Conservation (phyloP, 345 rosid species). For the Boechera retrofracta region DNA sequence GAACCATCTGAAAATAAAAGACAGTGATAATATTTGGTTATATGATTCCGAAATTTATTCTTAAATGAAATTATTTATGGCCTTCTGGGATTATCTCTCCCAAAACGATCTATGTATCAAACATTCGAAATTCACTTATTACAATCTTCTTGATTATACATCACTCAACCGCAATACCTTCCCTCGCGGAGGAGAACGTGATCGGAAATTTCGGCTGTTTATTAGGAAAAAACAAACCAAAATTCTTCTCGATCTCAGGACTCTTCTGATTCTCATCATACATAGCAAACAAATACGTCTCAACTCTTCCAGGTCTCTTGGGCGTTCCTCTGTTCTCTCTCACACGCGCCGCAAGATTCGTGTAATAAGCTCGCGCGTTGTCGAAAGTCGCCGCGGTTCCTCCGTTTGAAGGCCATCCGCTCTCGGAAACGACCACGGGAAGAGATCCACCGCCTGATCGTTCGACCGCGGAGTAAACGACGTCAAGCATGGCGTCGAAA, state of each 20-base stretch:
- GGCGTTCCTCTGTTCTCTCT: slow-evolving; percentile 47
- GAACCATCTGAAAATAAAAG: no score
- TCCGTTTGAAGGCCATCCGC: slow-evolving; percentile 48
- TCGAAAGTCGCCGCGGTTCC: slow-evolving; percentile 37
- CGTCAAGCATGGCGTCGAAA: slow-evolving; percentile 45
- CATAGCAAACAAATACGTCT: slow-evolving; percentile 48
- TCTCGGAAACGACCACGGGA: slow-evolving; percentile 43
- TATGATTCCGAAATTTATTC: no score
- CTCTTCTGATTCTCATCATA: slow-evolving; percentile 47
- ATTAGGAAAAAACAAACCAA: slow-evolving; percentile 46
- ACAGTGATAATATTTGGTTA: no score
- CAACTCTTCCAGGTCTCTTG: slow-evolving; percentile 43
- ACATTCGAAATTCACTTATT: no score
- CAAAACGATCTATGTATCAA: background rate
- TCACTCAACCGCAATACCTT: slow-evolving; percentile 26
- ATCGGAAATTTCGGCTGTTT: slow-evolving; percentile 34
- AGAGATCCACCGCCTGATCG: slow-evolving; percentile 38
- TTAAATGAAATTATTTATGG: no score
- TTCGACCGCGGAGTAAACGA: slow-evolving; percentile 36
- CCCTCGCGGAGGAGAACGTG: slow-evolving; percentile 28
- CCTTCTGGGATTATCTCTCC: background rate
- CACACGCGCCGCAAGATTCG: slow-evolving; percentile 38
- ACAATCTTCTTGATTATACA: no score
- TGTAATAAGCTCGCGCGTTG: slow-evolving; percentile 40
- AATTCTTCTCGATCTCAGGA: slow-evolving; percentile 44